Base-by-base conservation (phyloP, 1,139 yeast genomes). In the Pichia sp. region DNA sequence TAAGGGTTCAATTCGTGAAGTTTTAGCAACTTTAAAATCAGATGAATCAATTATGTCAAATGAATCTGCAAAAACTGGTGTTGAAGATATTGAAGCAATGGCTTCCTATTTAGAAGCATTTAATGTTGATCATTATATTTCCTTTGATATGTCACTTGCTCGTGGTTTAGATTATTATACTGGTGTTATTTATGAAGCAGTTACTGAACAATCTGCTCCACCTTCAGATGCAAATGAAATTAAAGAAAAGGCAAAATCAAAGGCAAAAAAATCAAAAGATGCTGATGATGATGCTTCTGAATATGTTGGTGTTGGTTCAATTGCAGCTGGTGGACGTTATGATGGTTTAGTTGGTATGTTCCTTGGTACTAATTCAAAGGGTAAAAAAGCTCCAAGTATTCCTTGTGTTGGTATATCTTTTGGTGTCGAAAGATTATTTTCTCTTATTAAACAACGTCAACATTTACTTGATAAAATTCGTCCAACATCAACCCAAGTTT, bases 261-360 rank as follows among this genome's bases (percentile, higher is more conserved):
- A 62, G 50, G 60, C 60, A 54, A 57, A 55, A 41, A 55, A 54
- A 45, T 52, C 53, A 33, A 63, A 60, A 47, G 62, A 61, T 30
- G 81, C 74, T 26, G 87, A 79, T 42, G 97, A 89, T 55, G 98
- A 92, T 67, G 96, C 96, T 45, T 85, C 95, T 42, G 97, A 87
- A 54, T 87, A 85, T 58, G 97, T 92, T 41, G 98, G 98, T 57
- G 97, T 92, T 42, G 98, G 98, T 28, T 90, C 97, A 8, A 87
- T 92, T 57, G 96, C 96, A 46, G 98, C 96, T 38, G 98, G 98
- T 68, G 98, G 98, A 55, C 86, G 98, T 66, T 92, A 92, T 66
- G 98, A 92, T 65, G 83, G 85, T 57, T 76, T 92, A 52, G 97
- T 92, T 30, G 96, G 96, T 55, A 92, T 92, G 97, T 92, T 92